Evolutionary conservation across 2,329 filamentous ascomycete genomes (phyloP), one percentile per base, ranked within the genome.

Genomic region (Raffaelea deltoideospora): DNA sequence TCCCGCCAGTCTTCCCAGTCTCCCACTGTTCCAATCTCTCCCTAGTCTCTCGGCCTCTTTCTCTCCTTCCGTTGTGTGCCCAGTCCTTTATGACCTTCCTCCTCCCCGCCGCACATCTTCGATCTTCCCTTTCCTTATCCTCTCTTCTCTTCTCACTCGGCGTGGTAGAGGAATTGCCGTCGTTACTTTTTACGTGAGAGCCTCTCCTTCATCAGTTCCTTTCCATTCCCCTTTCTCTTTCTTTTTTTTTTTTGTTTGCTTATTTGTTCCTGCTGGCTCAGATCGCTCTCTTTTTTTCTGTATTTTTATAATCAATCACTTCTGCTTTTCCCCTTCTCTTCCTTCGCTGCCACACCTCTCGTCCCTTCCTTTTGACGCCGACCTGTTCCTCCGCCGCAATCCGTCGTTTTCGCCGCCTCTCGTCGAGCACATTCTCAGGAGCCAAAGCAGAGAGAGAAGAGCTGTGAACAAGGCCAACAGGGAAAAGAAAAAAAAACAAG

Each of bases 181-280:
- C 51, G 45, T 45, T 50, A 50, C 46, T 48, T 43, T 48, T 45
- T 46, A 4, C 6, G 49, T 48, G 53, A 53, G 51, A 48, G 46
- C 48, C 43, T 54, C 54, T 50, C 50, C 54, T 30, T 57, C 55
- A 51, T 54, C 49, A 58, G 54, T 51, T 47, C 53, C 53, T 47
- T 45, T 34, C 28, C 10, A 23, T 36, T 18, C 23, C 51, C 50
- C 48, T 51, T 50, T 48, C 42, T 49, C 43, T 53, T 53, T 51
- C 49, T 52, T 21, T 56, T 54, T 51, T 55, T 26, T 19, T 33
- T 38, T n/a, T 10, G 60, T 63, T 53, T 51, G 50, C 59, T 54
- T 51, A 45, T 53, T 53, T 47, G 22, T 32, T 46, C 56, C 70
- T 73, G 69, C 72, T 75, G 69, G 69, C 59, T 72, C 69, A 73